A percentile compares a stretch with the other conserved stretches of the same genome.
These are phyloP conservation scores for Coccomyxa sp. DNA, from an alignment of 139 green algal genomes.

Conservation along the genomic window DNA sequence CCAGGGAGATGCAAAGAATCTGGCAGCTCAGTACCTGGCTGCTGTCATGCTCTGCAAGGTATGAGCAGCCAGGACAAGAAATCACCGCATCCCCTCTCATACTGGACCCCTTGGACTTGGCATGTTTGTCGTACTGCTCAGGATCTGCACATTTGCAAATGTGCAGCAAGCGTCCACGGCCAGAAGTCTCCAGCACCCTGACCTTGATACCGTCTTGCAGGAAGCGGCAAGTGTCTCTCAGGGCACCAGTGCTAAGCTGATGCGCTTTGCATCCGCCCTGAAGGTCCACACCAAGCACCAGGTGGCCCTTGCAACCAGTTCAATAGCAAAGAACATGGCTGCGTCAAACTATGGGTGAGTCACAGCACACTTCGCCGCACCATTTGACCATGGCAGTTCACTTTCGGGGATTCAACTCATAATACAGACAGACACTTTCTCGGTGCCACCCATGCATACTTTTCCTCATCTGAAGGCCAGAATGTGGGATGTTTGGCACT, in stretches of 20 bases:
- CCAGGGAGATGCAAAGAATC: not conserved
- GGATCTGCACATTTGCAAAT: no score
- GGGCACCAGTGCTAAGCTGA: slow-evolving; percentile 7
- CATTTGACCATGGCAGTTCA: not conserved
- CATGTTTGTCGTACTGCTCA: no score
- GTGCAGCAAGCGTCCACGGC: no score
- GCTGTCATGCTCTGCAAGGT: slow-evolving; percentile 17
- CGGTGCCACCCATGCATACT: no score
- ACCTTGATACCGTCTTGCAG: not conserved
- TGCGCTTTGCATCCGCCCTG: slow-evolving; percentile 23
- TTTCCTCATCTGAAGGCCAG: not conserved
- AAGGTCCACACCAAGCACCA: slow-evolving; percentile 16
- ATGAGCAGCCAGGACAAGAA: not conserved
- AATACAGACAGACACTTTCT: not conserved
- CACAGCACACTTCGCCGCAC: not conserved
- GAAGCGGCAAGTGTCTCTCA: not conserved
- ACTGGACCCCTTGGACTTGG: no score
- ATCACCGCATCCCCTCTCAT: no score
- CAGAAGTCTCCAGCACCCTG: not conserved
- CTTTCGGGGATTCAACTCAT: no score
- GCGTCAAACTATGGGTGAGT: slow-evolving; percentile 26
- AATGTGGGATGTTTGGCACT: not conserved
- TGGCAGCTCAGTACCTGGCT: slow-evolving; percentile 20
- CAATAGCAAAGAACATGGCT: slow-evolving; percentile 22
- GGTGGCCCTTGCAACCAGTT: slow-evolving; percentile 11